Base-by-base conservation (phyloP, 345 rosid species). In the Gossypium australe region DNA sequence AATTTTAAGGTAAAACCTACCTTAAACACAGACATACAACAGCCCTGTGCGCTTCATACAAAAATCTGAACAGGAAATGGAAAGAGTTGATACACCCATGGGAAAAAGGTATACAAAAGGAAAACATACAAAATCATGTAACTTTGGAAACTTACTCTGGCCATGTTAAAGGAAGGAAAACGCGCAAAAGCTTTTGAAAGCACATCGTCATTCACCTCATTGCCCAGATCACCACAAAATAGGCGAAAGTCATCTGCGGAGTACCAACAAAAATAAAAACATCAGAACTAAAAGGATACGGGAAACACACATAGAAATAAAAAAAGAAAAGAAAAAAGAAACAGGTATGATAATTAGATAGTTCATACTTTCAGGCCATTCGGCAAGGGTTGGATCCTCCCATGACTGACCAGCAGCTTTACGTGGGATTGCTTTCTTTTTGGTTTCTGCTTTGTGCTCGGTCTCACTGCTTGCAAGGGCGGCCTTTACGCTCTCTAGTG, bases 121-220 rank as follows among this genome's bases (percentile, higher is more conserved):
- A 73, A 57, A 78, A 64, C 11, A n/a, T 22, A 49, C 13, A 47
- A 18, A 61, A 29, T 70, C 51, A 74, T 41, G 51, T 17, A n/a
- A 56, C 63, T 34, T 49, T 38, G 22, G 75, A 43, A 70, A 73
- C 82, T 82, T 84, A 93, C 99, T 80, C 67, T 91, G 56, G 99
- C 98, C 99, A 95, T 91, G 83, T 93, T 95, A 84, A 93, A 95
- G 73, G 99, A 87, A 76, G 97, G 96, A 84, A 93, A 95, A 68
- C 98, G 85, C 12, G 98, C 72, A 87, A 95, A 95, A 55, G 98
- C 99, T 85, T 95, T 93, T 66, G 97, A 85, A 73, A 95, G 93
- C 80, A 95, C 99, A 83, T 95, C 99, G 83, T 95, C 99, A 83
- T 95, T 95, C 90, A 95, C 99, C 88, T 95, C 99, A 80, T 94